These are phyloP conservation scores for Blumeria hordei DNA, from an alignment of 2,329 filamentous ascomycete species.

Conservation along the genomic window DNA sequence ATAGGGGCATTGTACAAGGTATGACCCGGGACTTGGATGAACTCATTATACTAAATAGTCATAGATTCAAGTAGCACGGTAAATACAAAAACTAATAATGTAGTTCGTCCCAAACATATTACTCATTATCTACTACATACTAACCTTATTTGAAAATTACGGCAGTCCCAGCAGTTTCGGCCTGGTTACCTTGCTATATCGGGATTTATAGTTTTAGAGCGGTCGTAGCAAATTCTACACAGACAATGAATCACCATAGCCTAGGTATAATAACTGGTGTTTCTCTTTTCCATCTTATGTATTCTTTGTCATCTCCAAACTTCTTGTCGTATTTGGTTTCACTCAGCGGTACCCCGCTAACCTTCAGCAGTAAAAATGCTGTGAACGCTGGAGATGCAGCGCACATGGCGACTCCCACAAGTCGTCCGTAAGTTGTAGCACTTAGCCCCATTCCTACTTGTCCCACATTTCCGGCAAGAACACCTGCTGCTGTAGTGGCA, in stretches of 20 bases:
- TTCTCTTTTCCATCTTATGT: slow-evolving; percentile 41
- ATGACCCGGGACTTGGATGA: too few species aligned
- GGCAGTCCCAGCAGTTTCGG: too few species aligned
- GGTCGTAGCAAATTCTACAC: too few species aligned
- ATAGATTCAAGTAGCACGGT: too few species aligned
- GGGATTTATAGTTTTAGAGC: too few species aligned
- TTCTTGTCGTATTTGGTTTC: slow-evolving; percentile 43
- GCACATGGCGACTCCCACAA: slow-evolving; percentile 19
- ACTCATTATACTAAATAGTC: too few species aligned
- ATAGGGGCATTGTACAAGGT: too few species aligned
- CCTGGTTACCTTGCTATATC: too few species aligned
- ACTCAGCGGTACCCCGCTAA: slow-evolving; percentile 39
- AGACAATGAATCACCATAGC: slow-evolving; percentile 13
- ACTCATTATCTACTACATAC: too few species aligned
- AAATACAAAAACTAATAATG: too few species aligned
- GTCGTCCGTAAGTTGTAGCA: slow-evolving; percentile 19
- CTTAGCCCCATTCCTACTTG: slow-evolving; percentile 32
- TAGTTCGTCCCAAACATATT: too few species aligned
- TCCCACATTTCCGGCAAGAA: slow-evolving; percentile 27
- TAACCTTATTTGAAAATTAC: too few species aligned
- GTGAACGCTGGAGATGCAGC: slow-evolving; percentile 38
- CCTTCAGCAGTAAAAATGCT: slow-evolving; percentile 34
- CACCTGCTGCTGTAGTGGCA: slow-evolving; percentile 30
- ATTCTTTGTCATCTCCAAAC: slow-evolving; percentile 38
- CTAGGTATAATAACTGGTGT: slow-evolving; percentile 41